These are phyloP conservation scores for Pseudevernia furfuracea DNA, from an alignment of 495 filamentous ascomycete species.

Conservation along the genomic window DNA sequence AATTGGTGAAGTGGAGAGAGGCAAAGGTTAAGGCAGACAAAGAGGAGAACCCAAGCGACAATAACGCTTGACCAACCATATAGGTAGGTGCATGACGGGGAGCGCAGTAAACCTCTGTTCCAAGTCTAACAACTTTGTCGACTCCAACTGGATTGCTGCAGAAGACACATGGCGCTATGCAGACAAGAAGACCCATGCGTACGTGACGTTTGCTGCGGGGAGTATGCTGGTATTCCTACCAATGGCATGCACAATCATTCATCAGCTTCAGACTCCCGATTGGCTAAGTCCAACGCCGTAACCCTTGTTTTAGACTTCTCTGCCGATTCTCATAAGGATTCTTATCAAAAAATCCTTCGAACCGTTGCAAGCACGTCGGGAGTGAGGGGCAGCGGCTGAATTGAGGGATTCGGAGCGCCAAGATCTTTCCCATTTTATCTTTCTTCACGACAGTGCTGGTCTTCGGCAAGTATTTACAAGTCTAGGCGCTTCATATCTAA, in stretches of 20 bases:
- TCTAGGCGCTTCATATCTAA: neutral
- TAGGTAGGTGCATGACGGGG: neutral
- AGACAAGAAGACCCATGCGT: neutral
- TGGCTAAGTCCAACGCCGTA: neutral
- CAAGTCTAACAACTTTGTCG: too few relatives aligned
- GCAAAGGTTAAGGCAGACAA: slow-evolving; percentile 18
- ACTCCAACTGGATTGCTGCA: too few relatives aligned
- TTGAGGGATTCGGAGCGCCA: neutral
- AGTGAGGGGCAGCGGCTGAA: neutral
- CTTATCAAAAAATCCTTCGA: too few relatives aligned
- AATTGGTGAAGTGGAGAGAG: slow-evolving; percentile 38
- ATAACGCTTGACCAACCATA: neutral
- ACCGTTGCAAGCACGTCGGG: too few relatives aligned
- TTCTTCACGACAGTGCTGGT: neutral
- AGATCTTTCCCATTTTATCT: neutral
- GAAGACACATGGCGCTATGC: neutral
- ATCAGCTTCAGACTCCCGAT: neutral
- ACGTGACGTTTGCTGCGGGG: neutral
- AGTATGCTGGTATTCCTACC: neutral
- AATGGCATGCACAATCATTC: neutral
- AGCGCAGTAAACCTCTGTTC: neutral
- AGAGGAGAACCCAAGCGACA: slow-evolving; percentile 14
- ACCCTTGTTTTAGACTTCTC: too few relatives aligned
- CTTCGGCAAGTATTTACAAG: neutral
- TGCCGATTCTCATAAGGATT: too few relatives aligned